Evolutionary conservation across 2,329 filamentous ascomycete genomes (phyloP).

Genomic region (Reticulascus tulasneorum): DNA sequence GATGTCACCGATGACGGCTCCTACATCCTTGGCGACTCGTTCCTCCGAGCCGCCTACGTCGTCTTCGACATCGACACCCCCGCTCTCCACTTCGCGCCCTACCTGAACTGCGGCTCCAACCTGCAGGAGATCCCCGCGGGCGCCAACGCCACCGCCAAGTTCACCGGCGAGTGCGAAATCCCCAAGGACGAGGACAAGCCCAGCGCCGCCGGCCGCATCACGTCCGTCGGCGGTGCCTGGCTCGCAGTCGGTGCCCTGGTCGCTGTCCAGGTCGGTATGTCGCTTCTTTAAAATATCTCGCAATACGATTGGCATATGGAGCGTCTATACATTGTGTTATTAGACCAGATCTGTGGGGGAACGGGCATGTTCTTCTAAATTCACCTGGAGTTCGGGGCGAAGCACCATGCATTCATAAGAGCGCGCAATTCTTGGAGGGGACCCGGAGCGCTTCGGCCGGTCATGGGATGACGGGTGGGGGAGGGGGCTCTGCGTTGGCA

Average conservation of each 20-base stretch:
- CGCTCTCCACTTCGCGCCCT: constrained; percentile 21
- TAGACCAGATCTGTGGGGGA: no score
- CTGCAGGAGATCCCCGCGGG: constrained; percentile 19
- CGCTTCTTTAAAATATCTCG: constrained; percentile 9
- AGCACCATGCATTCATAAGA: no score
- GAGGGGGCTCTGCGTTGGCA: no score
- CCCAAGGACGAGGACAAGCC: constrained; percentile 1
- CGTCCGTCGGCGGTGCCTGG: constrained; percentile 3
- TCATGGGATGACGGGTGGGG: no score
- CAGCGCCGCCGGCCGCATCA: constrained; percentile 9
- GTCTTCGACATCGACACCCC: constrained; percentile 25
- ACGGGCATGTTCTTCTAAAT: no score
- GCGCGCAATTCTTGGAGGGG: no score
- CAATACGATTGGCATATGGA: no score
- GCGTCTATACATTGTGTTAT: no score
- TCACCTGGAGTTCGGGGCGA: no score
- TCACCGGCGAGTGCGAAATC: constrained; percentile 17
- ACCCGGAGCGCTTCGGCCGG: no score
- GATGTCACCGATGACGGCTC: constrained; percentile 29
- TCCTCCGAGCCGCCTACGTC: constrained; percentile 40
- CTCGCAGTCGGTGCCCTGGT: constrained; percentile 4
- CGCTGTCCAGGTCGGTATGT: constrained; percentile 7
- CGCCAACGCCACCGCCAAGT: constrained; percentile 15
- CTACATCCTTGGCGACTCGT: constrained; percentile 38
- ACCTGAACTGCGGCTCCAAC: constrained; percentile 20